These are phyloP conservation scores for Acanthamoeba triangularis DNA, from an alignment of 208 protist genomes.

Conservation along the genomic window DNA sequence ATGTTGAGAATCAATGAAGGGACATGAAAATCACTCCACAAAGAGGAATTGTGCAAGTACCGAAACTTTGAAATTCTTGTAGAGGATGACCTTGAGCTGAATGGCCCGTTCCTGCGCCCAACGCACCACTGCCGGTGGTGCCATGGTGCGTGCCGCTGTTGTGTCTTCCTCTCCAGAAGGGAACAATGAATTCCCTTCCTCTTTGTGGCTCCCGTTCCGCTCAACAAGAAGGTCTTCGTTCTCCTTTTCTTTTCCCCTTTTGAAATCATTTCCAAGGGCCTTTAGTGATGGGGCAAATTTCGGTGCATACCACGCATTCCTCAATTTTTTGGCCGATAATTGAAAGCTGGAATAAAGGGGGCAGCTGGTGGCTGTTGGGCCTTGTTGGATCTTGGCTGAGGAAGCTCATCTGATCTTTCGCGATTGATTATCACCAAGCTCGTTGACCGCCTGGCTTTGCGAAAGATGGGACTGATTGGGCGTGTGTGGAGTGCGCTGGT, in stretches of 20 bases:
- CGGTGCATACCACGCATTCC: no score
- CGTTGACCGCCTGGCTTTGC: no score
- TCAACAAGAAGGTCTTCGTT: background rate
- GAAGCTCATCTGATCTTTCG: no score
- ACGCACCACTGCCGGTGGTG: background rate
- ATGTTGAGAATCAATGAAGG: no score
- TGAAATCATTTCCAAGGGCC: background rate
- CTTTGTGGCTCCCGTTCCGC: background rate
- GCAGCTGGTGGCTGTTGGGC: no score
- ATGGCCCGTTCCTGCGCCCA: background rate
- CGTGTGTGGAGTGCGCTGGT: background rate
- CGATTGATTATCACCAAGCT: no score
- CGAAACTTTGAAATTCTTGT: slow-evolving; percentile 57
- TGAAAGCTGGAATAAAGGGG: no score
- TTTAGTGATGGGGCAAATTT: no score
- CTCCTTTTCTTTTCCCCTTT: background rate
- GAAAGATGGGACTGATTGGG: slow-evolving; percentile 31
- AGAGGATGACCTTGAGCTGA: slow-evolving; percentile 59
- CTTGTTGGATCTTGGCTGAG: no score
- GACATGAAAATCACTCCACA: background rate
- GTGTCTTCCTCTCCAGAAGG: background rate
- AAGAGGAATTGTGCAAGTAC: background rate
- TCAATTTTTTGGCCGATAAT: no score
- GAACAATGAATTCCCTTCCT: background rate
- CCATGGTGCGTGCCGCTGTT: background rate